A percentile compares a stretch with the other conserved stretches of the same genome.
Conservation (phyloP, 176 grass and related monocot species). For the Cenchrus americanus region DNA sequence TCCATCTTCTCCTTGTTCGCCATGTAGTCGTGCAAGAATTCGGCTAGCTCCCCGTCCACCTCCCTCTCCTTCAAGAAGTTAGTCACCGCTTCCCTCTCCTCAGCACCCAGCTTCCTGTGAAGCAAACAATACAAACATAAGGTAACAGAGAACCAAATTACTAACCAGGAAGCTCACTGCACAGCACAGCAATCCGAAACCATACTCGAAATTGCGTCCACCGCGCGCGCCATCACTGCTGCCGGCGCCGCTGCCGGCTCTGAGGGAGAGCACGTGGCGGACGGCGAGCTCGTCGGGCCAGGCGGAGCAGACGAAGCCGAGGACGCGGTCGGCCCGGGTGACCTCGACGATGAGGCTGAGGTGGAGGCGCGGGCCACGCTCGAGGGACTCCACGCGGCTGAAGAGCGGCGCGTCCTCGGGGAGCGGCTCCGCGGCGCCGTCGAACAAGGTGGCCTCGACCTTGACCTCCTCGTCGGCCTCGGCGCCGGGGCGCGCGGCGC, state of each 20-base stretch:
- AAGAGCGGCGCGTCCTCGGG: conserved; percentile 53
- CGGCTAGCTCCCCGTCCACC: conserved; percentile 68
- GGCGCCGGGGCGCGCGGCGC: conserved; percentile 58
- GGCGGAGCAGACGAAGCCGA: conserved; percentile 82
- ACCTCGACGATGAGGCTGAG: conserved; percentile 92
- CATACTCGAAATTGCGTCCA: conserved; percentile 63
- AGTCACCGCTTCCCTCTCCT: conserved; percentile 46
- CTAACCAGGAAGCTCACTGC: neutral
- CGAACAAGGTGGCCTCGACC: conserved; percentile 91
- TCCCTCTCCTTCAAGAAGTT: conserved; percentile 73
- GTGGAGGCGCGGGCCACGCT: conserved; percentile 68
- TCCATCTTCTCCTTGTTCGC: conserved; percentile 86
- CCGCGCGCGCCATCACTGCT: neutral
- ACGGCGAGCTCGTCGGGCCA: conserved; percentile 74
- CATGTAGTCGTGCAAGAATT: conserved; percentile 86
- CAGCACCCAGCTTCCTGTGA: conserved; percentile 58
- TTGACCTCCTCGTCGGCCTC: conserved; percentile 65
- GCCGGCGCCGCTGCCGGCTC: neutral
- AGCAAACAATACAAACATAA: neutral
- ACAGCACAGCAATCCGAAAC: neutral
- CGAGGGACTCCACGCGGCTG: conserved; percentile 63
- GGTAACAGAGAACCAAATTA: neutral
- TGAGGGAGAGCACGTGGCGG: conserved; percentile 65
- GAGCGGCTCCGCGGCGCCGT: conserved; percentile 58
- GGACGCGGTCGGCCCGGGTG: conserved; percentile 51